A percentile compares a stretch with the other conserved stretches of the same genome.
These are phyloP conservation scores for Persicaria maculosa DNA, from an alignment of 148 eudicot species.

Conservation along the genomic window DNA sequence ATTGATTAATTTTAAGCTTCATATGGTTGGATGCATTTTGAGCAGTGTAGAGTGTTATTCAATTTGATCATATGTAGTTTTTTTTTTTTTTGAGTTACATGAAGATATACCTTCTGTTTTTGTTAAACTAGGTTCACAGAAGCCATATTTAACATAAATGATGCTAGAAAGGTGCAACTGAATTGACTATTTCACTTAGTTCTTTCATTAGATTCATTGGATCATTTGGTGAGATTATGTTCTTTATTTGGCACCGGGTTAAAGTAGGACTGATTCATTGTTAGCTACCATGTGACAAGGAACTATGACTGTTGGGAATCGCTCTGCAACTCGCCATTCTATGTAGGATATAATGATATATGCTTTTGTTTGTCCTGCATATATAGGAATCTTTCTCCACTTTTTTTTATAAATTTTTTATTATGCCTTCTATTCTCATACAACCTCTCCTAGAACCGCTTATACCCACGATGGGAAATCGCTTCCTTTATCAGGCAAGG, in stretches of 20 bases:
- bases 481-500: no score
- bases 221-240: neutral
- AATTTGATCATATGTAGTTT: neutral
- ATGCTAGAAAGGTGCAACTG: neutral
- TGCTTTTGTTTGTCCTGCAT: no score
- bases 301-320: no score
- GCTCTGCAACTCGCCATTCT: no score
- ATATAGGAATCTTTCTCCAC: no score
- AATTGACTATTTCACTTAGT: neutral
- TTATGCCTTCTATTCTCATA: no score
- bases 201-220: neutral
- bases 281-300: no score
- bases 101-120: neutral
- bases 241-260: neutral
- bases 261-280: no score
- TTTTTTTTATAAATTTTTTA: no score
- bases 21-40: neutral
- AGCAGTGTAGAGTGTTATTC: neutral
- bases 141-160: neutral
- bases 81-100: neutral
- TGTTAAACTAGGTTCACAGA: neutral
- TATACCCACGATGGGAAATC: no score
- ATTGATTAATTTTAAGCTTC: neutral
- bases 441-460: no score
- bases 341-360: no score